Percentiles rank a stretch among this genome's conserved stretches.
Conservation (phyloP, 2,329 filamentous ascomycete genomes). For the Erysiphe neolycopersici region DNA sequence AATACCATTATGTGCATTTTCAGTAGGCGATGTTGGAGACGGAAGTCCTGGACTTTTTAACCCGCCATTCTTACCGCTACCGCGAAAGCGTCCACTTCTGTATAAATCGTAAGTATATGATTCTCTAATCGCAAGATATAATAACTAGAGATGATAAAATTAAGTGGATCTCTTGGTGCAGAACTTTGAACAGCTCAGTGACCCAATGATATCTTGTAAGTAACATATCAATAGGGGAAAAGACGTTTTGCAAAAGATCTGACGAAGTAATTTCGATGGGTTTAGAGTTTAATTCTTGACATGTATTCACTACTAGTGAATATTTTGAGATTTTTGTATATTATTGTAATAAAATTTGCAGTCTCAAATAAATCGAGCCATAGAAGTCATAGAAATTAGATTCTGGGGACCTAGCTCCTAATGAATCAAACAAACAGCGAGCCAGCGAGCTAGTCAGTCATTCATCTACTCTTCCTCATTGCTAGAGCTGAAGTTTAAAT, state of each 20-base stretch:
- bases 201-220: too few relatives aligned
- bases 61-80: slow-evolving; percentile 24
- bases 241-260: too few relatives aligned
- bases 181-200: too few relatives aligned
- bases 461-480: too few relatives aligned
- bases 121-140: background rate
- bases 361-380: too few relatives aligned
- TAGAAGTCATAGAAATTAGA: background rate
- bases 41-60: slow-evolving; percentile 25
- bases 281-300: too few relatives aligned
- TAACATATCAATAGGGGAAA: too few relatives aligned
- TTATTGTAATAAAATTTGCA: too few relatives aligned
- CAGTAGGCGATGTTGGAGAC: slow-evolving; percentile 17
- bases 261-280: too few relatives aligned
- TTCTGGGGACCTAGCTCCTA: background rate
- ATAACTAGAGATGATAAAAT: background rate
- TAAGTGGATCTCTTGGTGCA: background rate
- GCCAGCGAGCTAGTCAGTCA: background rate
- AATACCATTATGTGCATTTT: slow-evolving; percentile 9
- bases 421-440: background rate
- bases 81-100: slow-evolving; percentile 32
- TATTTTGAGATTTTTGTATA: too few relatives aligned
- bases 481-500: background rate
- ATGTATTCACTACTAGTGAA: too few relatives aligned
- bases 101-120: background rate